phyloP scores from a whole-genome alignment of 495 filamentous ascomycete species.

The Trichocladium uniseriatum region DNA sequence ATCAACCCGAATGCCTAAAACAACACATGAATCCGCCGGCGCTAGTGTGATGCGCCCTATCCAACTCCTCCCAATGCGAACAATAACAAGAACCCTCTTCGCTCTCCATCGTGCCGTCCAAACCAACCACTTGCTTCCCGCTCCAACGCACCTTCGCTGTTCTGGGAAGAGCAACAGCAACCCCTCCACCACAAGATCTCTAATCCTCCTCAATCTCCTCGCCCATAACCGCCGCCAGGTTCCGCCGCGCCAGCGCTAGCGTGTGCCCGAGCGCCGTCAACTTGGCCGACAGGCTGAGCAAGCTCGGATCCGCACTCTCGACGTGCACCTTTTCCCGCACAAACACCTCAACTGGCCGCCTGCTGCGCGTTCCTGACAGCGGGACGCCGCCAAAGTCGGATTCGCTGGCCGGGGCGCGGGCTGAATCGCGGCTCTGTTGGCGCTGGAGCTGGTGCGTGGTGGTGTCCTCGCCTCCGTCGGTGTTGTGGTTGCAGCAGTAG shows the following conservation, averaged over 20 bases:
- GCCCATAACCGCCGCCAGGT: constrained; percentile 75
- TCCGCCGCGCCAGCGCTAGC: constrained; percentile 55
- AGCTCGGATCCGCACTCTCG: constrained; percentile 81
- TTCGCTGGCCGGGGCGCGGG: background rate
- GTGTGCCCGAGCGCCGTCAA: constrained; percentile 70
- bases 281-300: constrained; percentile 84
- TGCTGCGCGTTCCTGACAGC: constrained; percentile 5
- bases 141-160: too few relatives aligned
- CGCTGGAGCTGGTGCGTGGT: background rate
- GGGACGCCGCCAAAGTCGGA: background rate
- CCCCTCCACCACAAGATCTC: background rate
- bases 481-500: constrained; percentile 17
- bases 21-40: constrained; percentile 21
- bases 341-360: constrained; percentile 49
- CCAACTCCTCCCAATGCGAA: constrained; percentile 20
- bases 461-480: background rate
- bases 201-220: constrained; percentile 8
- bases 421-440: background rate
- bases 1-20: constrained; percentile 10
- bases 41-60: constrained; percentile 7
- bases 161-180: too few relatives aligned
- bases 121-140: background rate
- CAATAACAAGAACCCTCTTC: constrained; percentile 1
- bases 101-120: background rate
- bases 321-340: constrained; percentile 87